A percentile compares a stretch with the other conserved stretches of the same genome.
These are phyloP conservation scores for Macrolepiota dolichaula DNA, from an alignment of 768 basidiomycete species.

Conservation along the genomic window DNA sequence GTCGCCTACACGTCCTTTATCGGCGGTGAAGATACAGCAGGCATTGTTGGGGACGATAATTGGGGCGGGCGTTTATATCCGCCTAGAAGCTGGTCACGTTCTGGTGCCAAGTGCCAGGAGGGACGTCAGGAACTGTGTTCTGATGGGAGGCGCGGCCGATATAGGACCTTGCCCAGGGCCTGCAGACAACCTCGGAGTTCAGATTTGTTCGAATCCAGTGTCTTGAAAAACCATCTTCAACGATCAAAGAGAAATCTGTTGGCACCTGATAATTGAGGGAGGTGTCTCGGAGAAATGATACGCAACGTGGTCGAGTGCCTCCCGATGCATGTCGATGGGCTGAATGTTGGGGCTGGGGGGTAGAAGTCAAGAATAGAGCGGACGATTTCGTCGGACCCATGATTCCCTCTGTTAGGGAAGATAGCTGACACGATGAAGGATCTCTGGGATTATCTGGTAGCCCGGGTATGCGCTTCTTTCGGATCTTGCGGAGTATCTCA, in stretches of 20 bases:
- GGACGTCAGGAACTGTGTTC: background rate
- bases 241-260: background rate
- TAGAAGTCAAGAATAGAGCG: too few relatives aligned
- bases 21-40: too few relatives aligned
- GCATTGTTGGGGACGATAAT: background rate
- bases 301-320: too few relatives aligned
- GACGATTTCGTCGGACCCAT: too few relatives aligned
- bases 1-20: too few relatives aligned
- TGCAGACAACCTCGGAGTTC: background rate
- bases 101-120: background rate
- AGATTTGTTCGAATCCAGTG: background rate
- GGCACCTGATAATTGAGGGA: too few relatives aligned
- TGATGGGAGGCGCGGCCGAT: background rate
- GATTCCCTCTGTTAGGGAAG: too few relatives aligned
- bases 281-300: too few relatives aligned
- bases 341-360: too few relatives aligned
- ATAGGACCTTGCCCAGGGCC: background rate
- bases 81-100: background rate
- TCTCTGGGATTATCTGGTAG: background rate
- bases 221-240: background rate
- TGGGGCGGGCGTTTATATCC: background rate
- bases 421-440: background rate
- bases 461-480: background rate
- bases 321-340: too few relatives aligned
- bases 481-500: background rate